Percentiles rank a stretch among this genome's conserved stretches.
Evolutionary conservation across 164 flowering plant species (phyloP).

Genomic region (Tetracentron sinense): DNA sequence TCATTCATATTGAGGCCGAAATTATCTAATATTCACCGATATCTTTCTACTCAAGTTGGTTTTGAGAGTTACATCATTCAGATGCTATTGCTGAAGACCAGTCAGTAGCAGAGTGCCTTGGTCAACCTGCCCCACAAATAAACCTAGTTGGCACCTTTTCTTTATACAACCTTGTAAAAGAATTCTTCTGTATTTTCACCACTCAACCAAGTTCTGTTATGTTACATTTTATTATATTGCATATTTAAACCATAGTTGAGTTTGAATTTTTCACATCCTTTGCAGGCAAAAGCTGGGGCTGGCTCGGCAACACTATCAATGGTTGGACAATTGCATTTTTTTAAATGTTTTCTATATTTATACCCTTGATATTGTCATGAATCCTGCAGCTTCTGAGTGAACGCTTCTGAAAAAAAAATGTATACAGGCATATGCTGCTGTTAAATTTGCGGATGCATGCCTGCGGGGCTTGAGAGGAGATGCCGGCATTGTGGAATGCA

Average conservation of each 20-base stretch:
- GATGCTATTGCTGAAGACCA: not conserved
- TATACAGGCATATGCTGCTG: slow-evolving; percentile 88
- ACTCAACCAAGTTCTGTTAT: not conserved
- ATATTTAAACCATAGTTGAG: not conserved
- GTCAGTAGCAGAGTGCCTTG: not conserved
- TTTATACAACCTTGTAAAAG: not conserved
- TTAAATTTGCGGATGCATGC: slow-evolving; percentile 92
- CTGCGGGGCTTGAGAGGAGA: slow-evolving; percentile 83
- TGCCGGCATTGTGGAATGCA: slow-evolving; percentile 69
- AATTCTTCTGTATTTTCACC: no score
- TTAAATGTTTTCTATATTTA: not conserved
- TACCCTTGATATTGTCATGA: not conserved
- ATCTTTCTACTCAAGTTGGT: no score
- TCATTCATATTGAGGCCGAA: no score
- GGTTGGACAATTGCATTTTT: slow-evolving; percentile 36
- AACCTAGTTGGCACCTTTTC: not conserved
- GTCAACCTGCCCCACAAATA: not conserved
- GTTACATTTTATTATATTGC: not conserved
- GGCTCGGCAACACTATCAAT: slow-evolving; percentile 97
- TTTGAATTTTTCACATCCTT: slow-evolving; percentile 14
- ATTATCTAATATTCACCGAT: no score
- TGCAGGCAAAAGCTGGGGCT: slow-evolving; percentile 97
- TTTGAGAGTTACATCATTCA: not conserved
- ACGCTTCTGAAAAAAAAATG: not conserved
- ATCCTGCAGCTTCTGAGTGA: not conserved